Conservation (phyloP, 305 asterid genomes). For the Stenogyne calaminthoides region DNA sequence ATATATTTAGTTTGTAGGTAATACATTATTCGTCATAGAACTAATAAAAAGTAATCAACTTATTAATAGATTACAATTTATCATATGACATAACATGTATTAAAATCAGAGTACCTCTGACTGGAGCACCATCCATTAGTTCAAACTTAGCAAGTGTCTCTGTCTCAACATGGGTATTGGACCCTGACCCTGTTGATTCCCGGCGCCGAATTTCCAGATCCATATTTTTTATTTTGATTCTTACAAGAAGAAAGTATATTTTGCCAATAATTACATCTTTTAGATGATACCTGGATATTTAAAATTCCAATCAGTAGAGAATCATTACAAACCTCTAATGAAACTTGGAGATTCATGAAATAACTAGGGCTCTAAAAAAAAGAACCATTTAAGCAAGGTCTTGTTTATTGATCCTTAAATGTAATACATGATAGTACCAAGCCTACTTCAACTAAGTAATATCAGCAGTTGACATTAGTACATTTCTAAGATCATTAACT, state of each 20-base stretch:
- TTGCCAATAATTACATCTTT: slow-evolving; percentile 95
- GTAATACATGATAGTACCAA: background rate
- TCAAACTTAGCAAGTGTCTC: slow-evolving; percentile 98
- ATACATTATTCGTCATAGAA: background rate
- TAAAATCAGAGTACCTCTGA: slow-evolving; percentile 61
- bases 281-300: slow-evolving; percentile 83
- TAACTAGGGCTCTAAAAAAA: slow-evolving; percentile 2
- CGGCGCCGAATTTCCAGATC: slow-evolving; percentile 96
- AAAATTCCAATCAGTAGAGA: slow-evolving; percentile 31
- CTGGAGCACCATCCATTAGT: slow-evolving; percentile 99
- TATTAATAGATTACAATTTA: background rate
- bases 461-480: slow-evolving; percentile 5
- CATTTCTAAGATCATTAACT: background rate
- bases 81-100: background rate
- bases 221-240: slow-evolving; percentile 98
- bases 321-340: slow-evolving; percentile 3
- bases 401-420: background rate
- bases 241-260: slow-evolving; percentile 91
- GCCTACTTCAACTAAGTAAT: slow-evolving; percentile 10
- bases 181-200: slow-evolving; percentile 95
- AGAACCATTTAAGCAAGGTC: slow-evolving; percentile 1
- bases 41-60: background rate
- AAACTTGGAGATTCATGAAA: background rate
- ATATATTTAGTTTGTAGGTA: too few relatives aligned
- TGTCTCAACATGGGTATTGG: slow-evolving; percentile 95